A percentile compares a stretch with the other conserved stretches of the same genome.
These are phyloP conservation scores for Tylopilus sp. DNA, from an alignment of 1,284 basidiomycete species.

Conservation along the genomic window DNA sequence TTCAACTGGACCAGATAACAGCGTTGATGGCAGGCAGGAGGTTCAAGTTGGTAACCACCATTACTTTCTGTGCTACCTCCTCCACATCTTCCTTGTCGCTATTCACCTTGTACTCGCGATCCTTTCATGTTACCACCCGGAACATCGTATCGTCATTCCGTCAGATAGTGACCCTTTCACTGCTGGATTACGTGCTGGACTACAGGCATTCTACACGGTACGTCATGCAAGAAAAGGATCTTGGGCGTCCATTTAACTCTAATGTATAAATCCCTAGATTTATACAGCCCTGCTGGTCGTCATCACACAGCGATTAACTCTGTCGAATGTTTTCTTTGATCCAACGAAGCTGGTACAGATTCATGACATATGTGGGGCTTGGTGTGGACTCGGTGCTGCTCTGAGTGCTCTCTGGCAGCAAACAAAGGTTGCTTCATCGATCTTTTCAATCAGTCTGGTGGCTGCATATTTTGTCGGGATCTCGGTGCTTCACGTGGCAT, in stretches of 20 bases:
- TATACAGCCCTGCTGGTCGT: constrained; percentile 5
- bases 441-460: not conserved
- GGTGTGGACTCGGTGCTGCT: constrained; percentile 3
- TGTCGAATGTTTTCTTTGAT: not conserved
- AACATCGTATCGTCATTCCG: not conserved
- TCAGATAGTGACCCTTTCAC: not conserved
- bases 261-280: not conserved
- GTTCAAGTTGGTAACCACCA: too few species aligned
- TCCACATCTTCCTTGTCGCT: not conserved
- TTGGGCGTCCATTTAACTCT: not conserved
- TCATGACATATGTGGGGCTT: not conserved
- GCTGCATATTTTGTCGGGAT: not conserved
- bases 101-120: not conserved
- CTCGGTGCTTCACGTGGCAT: not conserved
- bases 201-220: constrained; percentile 5
- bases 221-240: not conserved
- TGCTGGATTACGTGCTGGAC: not conserved
- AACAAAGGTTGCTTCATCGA: not conserved
- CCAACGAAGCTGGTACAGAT: not conserved
- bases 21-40: too few species aligned
- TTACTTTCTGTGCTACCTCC: not conserved
- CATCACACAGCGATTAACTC: not conserved
- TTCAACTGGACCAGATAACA: too few species aligned
- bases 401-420: constrained; percentile 5
- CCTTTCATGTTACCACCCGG: not conserved